Conservation (phyloP, 148 eudicot species). For the Rhododendron ovatum region DNA sequence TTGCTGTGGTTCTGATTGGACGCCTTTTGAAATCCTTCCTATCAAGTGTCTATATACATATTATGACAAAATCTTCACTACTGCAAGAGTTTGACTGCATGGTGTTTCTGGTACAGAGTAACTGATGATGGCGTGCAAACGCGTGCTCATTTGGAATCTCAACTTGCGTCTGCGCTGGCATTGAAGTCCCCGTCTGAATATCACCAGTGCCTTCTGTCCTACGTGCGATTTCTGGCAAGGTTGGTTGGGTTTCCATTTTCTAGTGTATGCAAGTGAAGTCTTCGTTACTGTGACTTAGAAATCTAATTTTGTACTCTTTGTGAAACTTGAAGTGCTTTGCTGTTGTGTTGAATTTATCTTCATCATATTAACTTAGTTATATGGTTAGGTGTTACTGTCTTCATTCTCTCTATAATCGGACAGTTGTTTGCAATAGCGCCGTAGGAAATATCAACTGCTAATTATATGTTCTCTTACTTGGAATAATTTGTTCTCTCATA, state of each 20-base stretch:
- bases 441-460: background rate
- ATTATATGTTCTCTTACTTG: background rate
- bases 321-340: background rate
- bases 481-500: background rate
- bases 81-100: background rate
- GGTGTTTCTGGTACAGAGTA: conserved; percentile 43
- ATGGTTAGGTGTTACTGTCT: background rate
- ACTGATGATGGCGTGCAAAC: conserved; percentile 97
- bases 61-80: background rate
- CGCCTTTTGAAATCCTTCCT: background rate
- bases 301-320: background rate
- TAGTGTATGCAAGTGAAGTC: background rate
- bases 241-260: conserved; percentile 18
- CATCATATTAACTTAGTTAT: background rate
- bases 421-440: background rate
- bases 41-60: background rate
- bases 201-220: conserved; percentile 87
- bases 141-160: conserved; percentile 91
- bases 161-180: conserved; percentile 85
- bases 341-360: background rate
- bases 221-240: conserved; percentile 87
- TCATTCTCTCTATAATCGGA: background rate
- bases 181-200: conserved; percentile 84
- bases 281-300: background rate
- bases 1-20: background rate